Percentiles rank a stretch among this genome's conserved stretches.
Conservation (phyloP, 2,329 filamentous ascomycete species). For the Fusarium sp. region DNA sequence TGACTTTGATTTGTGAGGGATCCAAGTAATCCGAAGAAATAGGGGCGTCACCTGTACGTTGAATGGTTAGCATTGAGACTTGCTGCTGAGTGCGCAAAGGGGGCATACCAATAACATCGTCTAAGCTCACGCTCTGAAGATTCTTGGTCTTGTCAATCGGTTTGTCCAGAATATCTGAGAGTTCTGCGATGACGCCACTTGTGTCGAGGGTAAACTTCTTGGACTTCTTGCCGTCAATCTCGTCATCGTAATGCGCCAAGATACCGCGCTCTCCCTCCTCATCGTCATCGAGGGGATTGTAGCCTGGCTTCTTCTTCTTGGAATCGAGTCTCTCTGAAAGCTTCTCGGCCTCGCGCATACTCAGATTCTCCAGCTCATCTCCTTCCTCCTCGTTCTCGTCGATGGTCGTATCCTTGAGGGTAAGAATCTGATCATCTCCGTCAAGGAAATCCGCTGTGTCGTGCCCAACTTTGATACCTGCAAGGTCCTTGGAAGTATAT, state of each 20-base stretch:
- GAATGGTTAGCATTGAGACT: slow-evolving; percentile 21
- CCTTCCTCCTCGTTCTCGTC: slow-evolving; percentile 87
- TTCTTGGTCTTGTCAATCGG: slow-evolving; percentile 71
- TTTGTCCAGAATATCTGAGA: slow-evolving; percentile 69
- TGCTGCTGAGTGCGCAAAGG: background rate
- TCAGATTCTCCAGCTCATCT: slow-evolving; percentile 88
- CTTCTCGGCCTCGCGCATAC: slow-evolving; percentile 79
- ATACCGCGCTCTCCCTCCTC: slow-evolving; percentile 76
- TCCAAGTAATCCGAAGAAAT: slow-evolving; percentile 88
- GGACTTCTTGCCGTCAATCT: slow-evolving; percentile 89
- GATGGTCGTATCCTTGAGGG: slow-evolving; percentile 93
- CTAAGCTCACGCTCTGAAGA: slow-evolving; percentile 81
- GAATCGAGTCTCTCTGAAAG: slow-evolving; percentile 82
- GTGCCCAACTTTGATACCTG: slow-evolving; percentile 93
- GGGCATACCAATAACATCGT: slow-evolving; percentile 76
- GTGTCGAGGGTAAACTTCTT: slow-evolving; percentile 91
- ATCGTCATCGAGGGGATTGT: slow-evolving; percentile 85
- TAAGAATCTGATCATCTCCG: slow-evolving; percentile 89
- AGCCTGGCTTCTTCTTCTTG: slow-evolving; percentile 91
- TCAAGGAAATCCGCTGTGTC: slow-evolving; percentile 86
- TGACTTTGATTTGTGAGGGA: slow-evolving; percentile 88
- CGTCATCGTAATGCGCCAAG: slow-evolving; percentile 94
- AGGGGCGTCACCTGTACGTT: slow-evolving; percentile 50
- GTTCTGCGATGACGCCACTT: slow-evolving; percentile 77
- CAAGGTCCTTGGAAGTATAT: slow-evolving; percentile 88